Evolutionary conservation across 2,329 filamentous ascomycete genomes (phyloP), one percentile per base, ranked within the genome.

Genomic region (Intubia oerlemansii): DNA sequence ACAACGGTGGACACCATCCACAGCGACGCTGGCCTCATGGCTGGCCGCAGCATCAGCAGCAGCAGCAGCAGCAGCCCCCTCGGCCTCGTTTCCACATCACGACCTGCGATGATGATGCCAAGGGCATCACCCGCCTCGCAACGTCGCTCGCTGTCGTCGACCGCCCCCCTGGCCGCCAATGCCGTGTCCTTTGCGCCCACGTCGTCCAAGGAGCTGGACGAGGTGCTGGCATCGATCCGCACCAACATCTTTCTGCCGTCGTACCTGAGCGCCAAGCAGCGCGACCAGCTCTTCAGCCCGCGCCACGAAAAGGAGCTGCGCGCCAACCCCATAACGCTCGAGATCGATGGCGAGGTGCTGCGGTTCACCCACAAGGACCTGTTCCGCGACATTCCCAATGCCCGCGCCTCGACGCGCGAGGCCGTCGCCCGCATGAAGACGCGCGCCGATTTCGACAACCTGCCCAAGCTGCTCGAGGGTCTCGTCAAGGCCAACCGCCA

Each of bases 191-290:
- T 71, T 42, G 44, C 50, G 7, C 50, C 54, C 29, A 59, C 63
- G 5, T 62, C 61, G 10, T 59, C 60, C 24, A 37, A 52, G 14
- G 51, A 64, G 31, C 57, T 77, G 34, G 59, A 72, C 43, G 33
- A 44, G 10, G 41, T 58, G 18, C 59, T 77, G 35, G 44, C 47
- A 23, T 46, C 41, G 14, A 57, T 75, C 42, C 65, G 69, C 37
- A 48, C 57, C 25, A 61, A 62, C 38, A 57, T 71, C 44, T 62
- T 76, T 43, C 48, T 76, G 24, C 69, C 69, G n/a, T 48, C 56
- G 18, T 62, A 68, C 42, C 61, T 78, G 17, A 53, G 58, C 14
- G 32, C 43, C 17, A 46, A 50, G 28, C 61, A 74, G 48, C 59
- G 54, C 39, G 52, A 59, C 38, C 53, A 62, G 34, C 47, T 76